These are phyloP conservation scores for Erythrobasidium yunnanense DNA, from an alignment of 768 basidiomycete genomes.

Conservation along the genomic window DNA sequence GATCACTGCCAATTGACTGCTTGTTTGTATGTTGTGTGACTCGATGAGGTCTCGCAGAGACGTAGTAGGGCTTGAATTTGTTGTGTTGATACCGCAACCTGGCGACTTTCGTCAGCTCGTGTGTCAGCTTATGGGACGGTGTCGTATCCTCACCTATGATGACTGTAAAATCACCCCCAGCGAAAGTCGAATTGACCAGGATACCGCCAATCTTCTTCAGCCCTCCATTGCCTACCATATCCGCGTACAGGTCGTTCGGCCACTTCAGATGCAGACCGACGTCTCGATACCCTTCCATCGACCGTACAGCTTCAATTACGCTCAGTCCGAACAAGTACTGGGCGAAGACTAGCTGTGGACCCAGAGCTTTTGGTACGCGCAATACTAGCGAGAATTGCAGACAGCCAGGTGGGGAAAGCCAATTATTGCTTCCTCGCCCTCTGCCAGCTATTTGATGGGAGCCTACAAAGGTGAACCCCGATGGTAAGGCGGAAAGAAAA, in stretches of 20 bases:
- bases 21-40: conserved; percentile 33
- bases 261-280: conserved; percentile 70
- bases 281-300: conserved; percentile 49
- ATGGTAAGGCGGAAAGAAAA: conserved; percentile 57
- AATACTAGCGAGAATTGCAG: conserved; percentile 70
- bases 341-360: conserved; percentile 69
- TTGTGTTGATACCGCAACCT: conserved; percentile 85
- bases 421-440: conserved; percentile 76
- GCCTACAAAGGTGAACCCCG: conserved; percentile 71
- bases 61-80: conserved; percentile 68
- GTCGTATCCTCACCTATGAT: conserved; percentile 77
- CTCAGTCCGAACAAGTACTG: conserved; percentile 88
- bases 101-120: too few species aligned
- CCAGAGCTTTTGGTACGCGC: conserved; percentile 51
- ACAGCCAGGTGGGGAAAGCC: conserved; percentile 85
- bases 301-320: conserved; percentile 59
- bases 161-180: conserved; percentile 59
- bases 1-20: conserved; percentile 44
- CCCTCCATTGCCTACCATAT: conserved; percentile 42
- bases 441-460: conserved; percentile 77
- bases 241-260: conserved; percentile 91
- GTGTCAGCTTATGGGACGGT: too few species aligned
- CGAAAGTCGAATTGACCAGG: conserved; percentile 74
- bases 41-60: conserved; percentile 64
- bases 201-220: conserved; percentile 79